Evolutionary conservation across 108 stramenopile genomes (phyloP).

Genomic region (Fragilaria crotonensis): DNA sequence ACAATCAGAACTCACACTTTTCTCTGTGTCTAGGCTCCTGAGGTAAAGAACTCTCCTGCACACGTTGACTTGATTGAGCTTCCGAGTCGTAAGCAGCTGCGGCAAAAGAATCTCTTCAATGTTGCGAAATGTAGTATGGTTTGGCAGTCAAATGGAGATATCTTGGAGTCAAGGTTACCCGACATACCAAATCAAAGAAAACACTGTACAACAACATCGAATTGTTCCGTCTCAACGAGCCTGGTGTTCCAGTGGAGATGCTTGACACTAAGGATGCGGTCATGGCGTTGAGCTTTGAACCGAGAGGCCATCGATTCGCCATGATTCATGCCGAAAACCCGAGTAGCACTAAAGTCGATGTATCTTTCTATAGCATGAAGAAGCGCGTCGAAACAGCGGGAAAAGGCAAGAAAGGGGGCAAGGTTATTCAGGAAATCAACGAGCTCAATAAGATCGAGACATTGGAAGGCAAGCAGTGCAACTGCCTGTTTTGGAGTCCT

Average conservation of each 20-base stretch:
- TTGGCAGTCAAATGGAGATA: constrained; percentile 92
- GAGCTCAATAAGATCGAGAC: constrained; percentile 80
- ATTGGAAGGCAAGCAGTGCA: constrained; percentile 81
- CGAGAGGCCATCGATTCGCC: constrained; percentile 86
- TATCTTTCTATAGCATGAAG: constrained; percentile 94
- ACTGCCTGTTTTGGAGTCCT: constrained; percentile 92
- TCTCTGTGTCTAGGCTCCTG: constrained; percentile 56
- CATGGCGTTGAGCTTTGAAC: constrained; percentile 95
- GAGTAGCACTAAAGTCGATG: constrained; percentile 74
- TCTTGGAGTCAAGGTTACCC: constrained; percentile 90
- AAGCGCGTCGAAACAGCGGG: constrained; percentile 31
- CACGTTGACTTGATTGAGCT: constrained; percentile 90
- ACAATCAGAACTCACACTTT: too few relatives aligned
- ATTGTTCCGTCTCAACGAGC: constrained; percentile 84
- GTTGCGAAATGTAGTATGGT: constrained; percentile 90
- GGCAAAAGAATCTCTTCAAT: constrained; percentile 94
- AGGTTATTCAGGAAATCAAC: constrained; percentile 24
- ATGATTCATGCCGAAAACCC: constrained; percentile 93
- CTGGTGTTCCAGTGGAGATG: constrained; percentile 92
- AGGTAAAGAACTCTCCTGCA: constrained; percentile 87
- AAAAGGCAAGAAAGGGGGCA: constrained; percentile 55
- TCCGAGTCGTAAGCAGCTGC: constrained; percentile 83
- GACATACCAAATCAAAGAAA: constrained; percentile 95
- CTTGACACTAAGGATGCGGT: constrained; percentile 89
- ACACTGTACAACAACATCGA: constrained; percentile 91